Evolutionary conservation across 129 eudicot species (phyloP), one percentile per base, ranked within the genome.

Genomic region (Flaveria ramosissima): DNA sequence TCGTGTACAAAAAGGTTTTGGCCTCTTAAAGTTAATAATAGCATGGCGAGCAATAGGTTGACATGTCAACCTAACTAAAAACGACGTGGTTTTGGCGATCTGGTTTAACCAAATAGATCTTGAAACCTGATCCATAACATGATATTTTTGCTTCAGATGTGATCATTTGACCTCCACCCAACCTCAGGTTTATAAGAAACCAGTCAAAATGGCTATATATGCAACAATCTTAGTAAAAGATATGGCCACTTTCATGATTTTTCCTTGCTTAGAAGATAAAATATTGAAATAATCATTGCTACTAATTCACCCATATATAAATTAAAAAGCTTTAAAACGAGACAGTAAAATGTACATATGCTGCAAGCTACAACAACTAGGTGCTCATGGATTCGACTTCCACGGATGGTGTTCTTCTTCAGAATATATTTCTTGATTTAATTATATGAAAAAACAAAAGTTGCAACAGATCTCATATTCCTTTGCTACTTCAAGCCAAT

Each of bases 311-410:
- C 69, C 69, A 30, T 15, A 39, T 0, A 63, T 30, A 30, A 15
- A 63, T 27, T 63, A 27, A 6, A 27, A 48, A 63, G 14, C 21
- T 27, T 32, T 30, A 9, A 63, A 62, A 63, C 43, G 1, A 63
- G 20, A 30, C 21, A 10, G 12, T 4, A 32, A 63, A 63, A 30
- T 63, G 69, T 61, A 61, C 68, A 61, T 6, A 61, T 7, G 3
- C 68, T 61, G 68, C 42, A 61, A 27, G 68, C 68, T 61, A 61
- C 68, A 61, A 61, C 68, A 61, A 61, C 15, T 26, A 1, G 17
- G 41, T 27, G n/a, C 67, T 24, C 48, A 59, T 7, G 46, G 15
- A 73, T 57, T 48, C 32, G 23, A 64, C 57, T 63, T 32, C 15
- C 56, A 52, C 12, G 7, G 2, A 36, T 71, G 47, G 16, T 51